A percentile compares a stretch with the other conserved stretches of the same genome.
Evolutionary conservation across 1,139 yeast genomes (phyloP).

Genomic region (Candida dubliniensis): DNA sequence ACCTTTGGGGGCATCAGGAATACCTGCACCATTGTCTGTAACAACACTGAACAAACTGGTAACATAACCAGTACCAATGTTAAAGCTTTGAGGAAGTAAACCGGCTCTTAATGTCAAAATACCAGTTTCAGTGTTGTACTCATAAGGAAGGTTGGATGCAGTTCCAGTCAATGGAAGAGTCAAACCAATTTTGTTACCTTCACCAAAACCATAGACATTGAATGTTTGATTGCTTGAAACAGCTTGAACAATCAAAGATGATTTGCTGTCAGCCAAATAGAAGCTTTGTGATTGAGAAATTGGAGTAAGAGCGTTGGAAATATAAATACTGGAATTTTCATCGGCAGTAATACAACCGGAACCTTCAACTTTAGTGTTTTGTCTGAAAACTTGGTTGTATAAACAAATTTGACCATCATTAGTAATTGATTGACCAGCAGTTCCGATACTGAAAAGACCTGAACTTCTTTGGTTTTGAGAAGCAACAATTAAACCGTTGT

Average conservation of each 20-base stretch:
- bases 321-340: constrained; percentile 17
- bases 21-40: constrained; percentile 6
- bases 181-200: constrained; percentile 27
- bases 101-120: constrained; percentile 17
- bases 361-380: constrained; percentile 23
- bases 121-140: constrained; percentile 16
- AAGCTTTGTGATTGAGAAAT: constrained; percentile 17
- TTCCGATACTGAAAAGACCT: constrained; percentile 12
- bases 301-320: constrained; percentile 13
- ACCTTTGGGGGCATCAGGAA: constrained; percentile 6
- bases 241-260: constrained; percentile 15
- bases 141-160: background rate
- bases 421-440: constrained; percentile 20
- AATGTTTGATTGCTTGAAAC: constrained; percentile 16
- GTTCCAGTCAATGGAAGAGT: constrained; percentile 12
- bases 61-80: constrained; percentile 18
- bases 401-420: constrained; percentile 31
- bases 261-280: constrained; percentile 15
- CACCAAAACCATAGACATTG: constrained; percentile 32
- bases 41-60: constrained; percentile 10
- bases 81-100: constrained; percentile 12
- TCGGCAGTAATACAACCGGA: constrained; percentile 29
- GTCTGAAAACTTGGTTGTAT: constrained; percentile 21
- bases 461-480: constrained; percentile 18
- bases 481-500: constrained; percentile 26